phyloP scores from a whole-genome alignment of 2,329 filamentous ascomycete genomes.

The Aspergillus aculeatus region DNA sequence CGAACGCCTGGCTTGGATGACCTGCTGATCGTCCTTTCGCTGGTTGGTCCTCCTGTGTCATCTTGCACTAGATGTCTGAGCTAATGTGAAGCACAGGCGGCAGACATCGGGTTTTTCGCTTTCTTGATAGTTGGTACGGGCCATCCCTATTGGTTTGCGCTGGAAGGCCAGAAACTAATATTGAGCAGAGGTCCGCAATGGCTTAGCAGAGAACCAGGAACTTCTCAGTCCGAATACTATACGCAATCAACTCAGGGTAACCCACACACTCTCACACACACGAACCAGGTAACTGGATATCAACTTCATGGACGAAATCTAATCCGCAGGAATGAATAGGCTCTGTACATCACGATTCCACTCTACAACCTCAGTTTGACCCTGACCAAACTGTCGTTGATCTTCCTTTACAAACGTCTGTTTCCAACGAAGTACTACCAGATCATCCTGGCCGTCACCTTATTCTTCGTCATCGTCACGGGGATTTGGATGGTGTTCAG shows the following conservation, averaged over 20 bases:
- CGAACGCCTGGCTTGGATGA: constrained; percentile 30
- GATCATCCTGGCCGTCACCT: constrained; percentile 15
- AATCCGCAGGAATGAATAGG: constrained; percentile 13
- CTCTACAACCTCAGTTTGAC: constrained; percentile 36
- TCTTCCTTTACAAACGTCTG: constrained; percentile 33
- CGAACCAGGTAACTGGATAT: neutral
- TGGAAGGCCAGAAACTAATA: constrained; percentile 1
- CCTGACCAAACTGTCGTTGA: constrained; percentile 33
- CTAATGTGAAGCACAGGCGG: constrained; percentile 6
- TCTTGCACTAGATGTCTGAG: neutral
- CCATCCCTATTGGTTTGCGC: neutral
- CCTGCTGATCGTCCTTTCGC: constrained; percentile 22
- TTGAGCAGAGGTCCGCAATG: constrained; percentile 22
- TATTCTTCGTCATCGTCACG: constrained; percentile 21
- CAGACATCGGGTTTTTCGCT: constrained; percentile 15
- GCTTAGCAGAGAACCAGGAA: constrained; percentile 18
- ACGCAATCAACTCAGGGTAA: constrained; percentile 24
- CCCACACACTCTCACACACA: neutral
- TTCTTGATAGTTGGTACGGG: constrained; percentile 16
- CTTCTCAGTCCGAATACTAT: constrained; percentile 8
- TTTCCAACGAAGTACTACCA: constrained; percentile 26
- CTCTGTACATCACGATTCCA: constrained; percentile 33
- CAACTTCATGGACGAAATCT: no score
- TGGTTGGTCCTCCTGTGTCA: constrained; percentile 15
- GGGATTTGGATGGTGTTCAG: constrained; percentile 32